phyloP scores from a whole-genome alignment of 495 filamentous ascomycete genomes.

The Neurospora tetraspora region DNA sequence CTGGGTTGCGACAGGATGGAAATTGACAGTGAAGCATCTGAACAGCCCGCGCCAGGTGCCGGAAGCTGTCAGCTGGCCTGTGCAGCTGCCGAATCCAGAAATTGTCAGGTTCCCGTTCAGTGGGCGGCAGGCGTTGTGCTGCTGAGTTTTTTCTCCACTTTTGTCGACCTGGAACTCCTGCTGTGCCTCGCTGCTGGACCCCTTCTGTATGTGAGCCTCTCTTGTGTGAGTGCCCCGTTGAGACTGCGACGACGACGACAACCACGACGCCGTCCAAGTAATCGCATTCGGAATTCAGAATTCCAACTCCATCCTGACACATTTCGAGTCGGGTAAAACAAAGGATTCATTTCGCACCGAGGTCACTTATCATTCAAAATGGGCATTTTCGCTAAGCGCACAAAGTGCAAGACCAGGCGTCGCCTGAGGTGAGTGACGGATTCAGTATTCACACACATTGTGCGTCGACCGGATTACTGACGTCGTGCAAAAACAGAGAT shows the following conservation, averaged over 20 bases:
- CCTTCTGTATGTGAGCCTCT: neutral
- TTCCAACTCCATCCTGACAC: neutral
- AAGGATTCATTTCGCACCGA: neutral
- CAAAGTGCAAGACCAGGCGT: slow-evolving; percentile 51
- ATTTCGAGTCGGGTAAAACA: neutral
- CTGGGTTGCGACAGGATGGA: neutral
- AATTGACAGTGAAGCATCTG: neutral
- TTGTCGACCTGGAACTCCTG: neutral
- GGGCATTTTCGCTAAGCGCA: slow-evolving; percentile 44
- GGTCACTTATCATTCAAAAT: slow-evolving; percentile 18
- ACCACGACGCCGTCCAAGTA: neutral
- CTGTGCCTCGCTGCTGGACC: neutral
- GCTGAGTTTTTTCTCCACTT: neutral
- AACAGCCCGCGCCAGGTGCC: neutral
- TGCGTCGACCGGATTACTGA: slow-evolving; percentile 1
- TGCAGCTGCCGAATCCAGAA: neutral
- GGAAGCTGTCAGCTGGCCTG: neutral
- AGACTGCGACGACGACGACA: neutral
- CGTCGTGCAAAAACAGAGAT: slow-evolving; percentile 41
- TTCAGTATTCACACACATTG: neutral
- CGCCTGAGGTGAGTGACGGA: slow-evolving; percentile 29
- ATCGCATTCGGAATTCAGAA: neutral
- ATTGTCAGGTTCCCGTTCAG: neutral
- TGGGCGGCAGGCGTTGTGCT: neutral
- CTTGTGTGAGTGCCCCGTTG: neutral